phyloP scores from a whole-genome alignment of 2,329 filamentous ascomycete species.

The Alternaria postmessia region DNA sequence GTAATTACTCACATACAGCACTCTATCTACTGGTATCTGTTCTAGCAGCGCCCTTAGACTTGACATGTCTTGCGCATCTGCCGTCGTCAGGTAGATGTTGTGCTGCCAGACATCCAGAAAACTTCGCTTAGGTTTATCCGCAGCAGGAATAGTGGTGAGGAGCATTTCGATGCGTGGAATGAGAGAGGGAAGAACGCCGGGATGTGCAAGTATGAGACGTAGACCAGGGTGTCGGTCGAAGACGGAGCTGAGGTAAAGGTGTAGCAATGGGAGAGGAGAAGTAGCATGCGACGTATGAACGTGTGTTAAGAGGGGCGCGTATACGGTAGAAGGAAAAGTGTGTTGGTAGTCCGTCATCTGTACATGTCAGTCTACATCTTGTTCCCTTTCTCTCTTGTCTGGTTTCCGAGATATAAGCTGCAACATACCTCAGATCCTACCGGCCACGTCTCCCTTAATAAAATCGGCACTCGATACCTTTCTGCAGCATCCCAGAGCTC shows the following conservation, averaged over 20 bases:
- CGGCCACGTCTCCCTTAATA: conserved; percentile 34
- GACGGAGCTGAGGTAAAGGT: conserved; percentile 61
- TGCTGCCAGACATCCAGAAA: conserved; percentile 62
- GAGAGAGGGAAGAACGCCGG: conserved; percentile 63
- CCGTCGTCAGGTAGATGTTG: conserved; percentile 67
- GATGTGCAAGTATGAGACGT: conserved; percentile 64
- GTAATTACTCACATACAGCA: conserved; percentile 67
- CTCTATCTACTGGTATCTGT: conserved; percentile 58
- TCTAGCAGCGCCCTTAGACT: conserved; percentile 56
- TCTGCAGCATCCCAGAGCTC: conserved; percentile 53
- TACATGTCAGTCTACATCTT: neutral
- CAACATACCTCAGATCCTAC: conserved; percentile 22
- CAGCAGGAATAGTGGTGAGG: conserved; percentile 27
- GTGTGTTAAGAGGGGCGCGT: conserved; percentile 28
- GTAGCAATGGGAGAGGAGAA: conserved; percentile 59
- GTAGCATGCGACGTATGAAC: conserved; percentile 60
- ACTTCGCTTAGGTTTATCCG: conserved; percentile 32
- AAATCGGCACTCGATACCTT: conserved; percentile 52
- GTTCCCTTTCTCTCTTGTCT: neutral
- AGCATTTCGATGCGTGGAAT: conserved; percentile 56
- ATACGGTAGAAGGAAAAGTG: conserved; percentile 17
- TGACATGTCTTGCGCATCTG: conserved; percentile 61
- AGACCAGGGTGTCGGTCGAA: conserved; percentile 64
- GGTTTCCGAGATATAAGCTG: neutral
- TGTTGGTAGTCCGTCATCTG: conserved; percentile 26